Base-by-base conservation (phyloP, 768 basidiomycete species). In the Tephrocybe rancida region DNA sequence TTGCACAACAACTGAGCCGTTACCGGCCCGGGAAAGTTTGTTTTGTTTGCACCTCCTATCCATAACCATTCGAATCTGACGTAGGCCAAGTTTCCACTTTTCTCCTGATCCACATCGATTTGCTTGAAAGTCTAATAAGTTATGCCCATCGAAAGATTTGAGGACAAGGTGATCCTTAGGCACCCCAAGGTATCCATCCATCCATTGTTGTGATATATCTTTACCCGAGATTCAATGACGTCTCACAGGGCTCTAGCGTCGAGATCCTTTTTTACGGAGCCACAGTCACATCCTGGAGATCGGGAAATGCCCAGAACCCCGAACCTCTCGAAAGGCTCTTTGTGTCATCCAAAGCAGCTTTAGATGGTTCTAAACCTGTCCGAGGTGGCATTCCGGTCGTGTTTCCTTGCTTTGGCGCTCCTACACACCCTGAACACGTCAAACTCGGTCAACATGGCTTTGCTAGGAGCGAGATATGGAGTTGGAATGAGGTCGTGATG, bases 401-500 rank as follows among this genome's bases (percentile, higher is more conserved):
- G 38, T 97, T 94, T 68, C 87, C 89, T 38, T 92, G 90, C 73
- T 98, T 98, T 64, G 95, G 96, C 3, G 77, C 90, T 0, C 92
- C 96, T 1, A 80, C 78, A 16, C 88, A 86, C 68, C 80, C 78
- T 24, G 90, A 86, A 44, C 91, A 95, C 67, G 60, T 67, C 19
- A 81, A 80, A 42, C 75, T 99, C 5, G 51, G 76, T 5, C 95
- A 97, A 69, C 97, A 98, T 68, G 97, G 97, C 0, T 98, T 96
- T 66, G 96, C 92, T 5, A 77, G 97, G 37, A 92, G 77, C 57
- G 79, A 83, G 32, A 66, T 63, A 26, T 98, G 97, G 97, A 70
- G 72, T 13, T 86, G 86, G 64, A 82, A 84, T 55, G 69, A 74
- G 39, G 72, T 82, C 11, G 75, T 90, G 21, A 76, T 79, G 76